These are phyloP conservation scores for Malus fusca DNA, from an alignment of 306 rosid genomes.

Conservation along the genomic window DNA sequence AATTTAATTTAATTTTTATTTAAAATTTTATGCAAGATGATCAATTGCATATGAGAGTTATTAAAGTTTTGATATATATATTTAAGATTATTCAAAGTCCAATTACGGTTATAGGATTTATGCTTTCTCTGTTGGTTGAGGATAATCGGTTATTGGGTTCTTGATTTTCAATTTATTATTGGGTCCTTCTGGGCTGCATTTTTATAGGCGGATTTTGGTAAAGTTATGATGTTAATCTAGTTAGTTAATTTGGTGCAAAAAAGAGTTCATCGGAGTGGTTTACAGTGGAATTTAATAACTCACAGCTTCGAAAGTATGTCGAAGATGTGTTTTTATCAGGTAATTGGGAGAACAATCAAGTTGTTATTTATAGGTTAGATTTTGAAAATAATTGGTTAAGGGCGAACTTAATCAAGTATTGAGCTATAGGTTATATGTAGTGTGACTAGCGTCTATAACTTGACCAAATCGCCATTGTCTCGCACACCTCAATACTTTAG, in stretches of 20 bases:
- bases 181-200: background rate
- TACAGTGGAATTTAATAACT: background rate
- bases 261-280: background rate
- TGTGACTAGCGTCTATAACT: too few relatives aligned
- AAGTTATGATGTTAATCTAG: background rate
- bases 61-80: background rate
- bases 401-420: background rate
- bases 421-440: too few relatives aligned
- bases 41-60: background rate
- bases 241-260: background rate
- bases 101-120: background rate
- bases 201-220: background rate
- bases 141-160: background rate
- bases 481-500: background rate
- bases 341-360: background rate
- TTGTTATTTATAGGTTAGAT: background rate
- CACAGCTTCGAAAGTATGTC: background rate
- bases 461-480: background rate
- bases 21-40: background rate
- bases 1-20: too few relatives aligned
- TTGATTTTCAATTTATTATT: background rate
- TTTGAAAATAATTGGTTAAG: background rate
- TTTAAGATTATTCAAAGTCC: too few relatives aligned
- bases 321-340: background rate
- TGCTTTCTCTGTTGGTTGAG: too few relatives aligned